These are phyloP conservation scores for Agaricales sp. DNA, from an alignment of 1,284 basidiomycete genomes.

Conservation along the genomic window DNA sequence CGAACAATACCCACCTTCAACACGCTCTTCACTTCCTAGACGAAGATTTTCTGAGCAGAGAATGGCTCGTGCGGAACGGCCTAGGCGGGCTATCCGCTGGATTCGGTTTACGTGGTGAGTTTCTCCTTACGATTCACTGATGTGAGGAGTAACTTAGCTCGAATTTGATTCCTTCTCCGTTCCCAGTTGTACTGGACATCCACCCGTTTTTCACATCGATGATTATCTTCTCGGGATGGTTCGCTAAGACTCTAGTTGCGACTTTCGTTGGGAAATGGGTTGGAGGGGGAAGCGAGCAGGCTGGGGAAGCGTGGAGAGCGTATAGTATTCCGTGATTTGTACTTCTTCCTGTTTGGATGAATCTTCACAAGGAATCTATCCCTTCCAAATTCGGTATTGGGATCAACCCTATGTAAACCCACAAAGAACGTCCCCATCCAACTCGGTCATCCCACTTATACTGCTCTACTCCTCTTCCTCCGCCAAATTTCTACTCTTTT, in stretches of 20 bases:
- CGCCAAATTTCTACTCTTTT: too few relatives aligned
- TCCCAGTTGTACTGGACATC: constrained; percentile 64
- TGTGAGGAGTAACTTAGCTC: constrained; percentile 14
- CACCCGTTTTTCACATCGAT: constrained; percentile 69
- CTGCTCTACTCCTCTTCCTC: too few relatives aligned
- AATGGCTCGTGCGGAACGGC: constrained; percentile 79
- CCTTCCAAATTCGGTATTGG: too few relatives aligned
- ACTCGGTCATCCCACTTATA: too few relatives aligned
- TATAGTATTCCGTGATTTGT: constrained; percentile 76
- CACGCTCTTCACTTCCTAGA: constrained; percentile 41
- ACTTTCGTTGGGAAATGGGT: constrained; percentile 53
- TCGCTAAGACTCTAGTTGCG: constrained; percentile 44
- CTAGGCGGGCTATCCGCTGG: constrained; percentile 79
- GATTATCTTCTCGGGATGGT: constrained; percentile 75
- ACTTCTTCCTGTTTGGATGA: too few relatives aligned
- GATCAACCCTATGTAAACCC: too few relatives aligned
- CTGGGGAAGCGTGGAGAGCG: constrained; percentile 56
- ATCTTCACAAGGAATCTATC: too few relatives aligned
- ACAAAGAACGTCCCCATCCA: too few relatives aligned
- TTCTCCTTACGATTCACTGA: neutral
- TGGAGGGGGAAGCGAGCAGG: constrained; percentile 33
- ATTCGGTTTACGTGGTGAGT: constrained; percentile 51
- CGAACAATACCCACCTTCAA: constrained; percentile 13
- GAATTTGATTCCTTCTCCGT: too few relatives aligned
- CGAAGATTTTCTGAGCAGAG: constrained; percentile 62